A percentile compares a stretch with the other conserved stretches of the same genome.
phyloP scores from a whole-genome alignment of 257 asterid genomes.

The Nicotiana undulata region DNA sequence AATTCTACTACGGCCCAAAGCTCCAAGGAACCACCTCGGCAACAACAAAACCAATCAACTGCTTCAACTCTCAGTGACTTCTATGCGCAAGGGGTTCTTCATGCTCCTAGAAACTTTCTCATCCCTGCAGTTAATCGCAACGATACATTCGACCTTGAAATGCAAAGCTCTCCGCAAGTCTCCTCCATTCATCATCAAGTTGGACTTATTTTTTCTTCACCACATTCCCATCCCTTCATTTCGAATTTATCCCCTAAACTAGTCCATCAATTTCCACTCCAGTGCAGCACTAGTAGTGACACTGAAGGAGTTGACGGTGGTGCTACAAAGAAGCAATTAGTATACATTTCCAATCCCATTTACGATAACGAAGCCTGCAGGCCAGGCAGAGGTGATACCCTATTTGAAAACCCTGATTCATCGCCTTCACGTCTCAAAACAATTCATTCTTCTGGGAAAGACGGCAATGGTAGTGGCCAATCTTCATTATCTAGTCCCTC shows the following conservation, averaged over 20 bases:
- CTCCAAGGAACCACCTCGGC: background rate
- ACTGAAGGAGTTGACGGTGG: slow-evolving; percentile 4
- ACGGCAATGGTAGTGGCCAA: background rate
- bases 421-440: slow-evolving; percentile 33
- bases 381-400: slow-evolving; percentile 23
- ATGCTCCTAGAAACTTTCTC: slow-evolving; percentile 41
- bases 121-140: slow-evolving; percentile 21
- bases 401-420: slow-evolving; percentile 42
- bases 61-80: slow-evolving; percentile 32
- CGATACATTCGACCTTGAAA: slow-evolving; percentile 18
- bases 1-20: background rate
- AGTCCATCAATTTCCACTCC: slow-evolving; percentile 2
- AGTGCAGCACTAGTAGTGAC: background rate
- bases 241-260: slow-evolving; percentile 13
- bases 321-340: slow-evolving; percentile 4
- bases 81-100: slow-evolving; percentile 43
- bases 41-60: background rate
- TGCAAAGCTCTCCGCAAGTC: slow-evolving; percentile 11
- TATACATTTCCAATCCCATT: slow-evolving; percentile 54
- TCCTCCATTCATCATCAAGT: background rate
- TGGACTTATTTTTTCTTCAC: slow-evolving; percentile 3
- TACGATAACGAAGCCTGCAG: slow-evolving; percentile 20
- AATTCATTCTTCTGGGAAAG: background rate
- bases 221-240: slow-evolving; percentile 14
- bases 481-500: slow-evolving; percentile 12